Evolutionary conservation across 2,329 filamentous ascomycete genomes (phyloP), one percentile per base, ranked within the genome.

Genomic region (Helicocarpus griseus): DNA sequence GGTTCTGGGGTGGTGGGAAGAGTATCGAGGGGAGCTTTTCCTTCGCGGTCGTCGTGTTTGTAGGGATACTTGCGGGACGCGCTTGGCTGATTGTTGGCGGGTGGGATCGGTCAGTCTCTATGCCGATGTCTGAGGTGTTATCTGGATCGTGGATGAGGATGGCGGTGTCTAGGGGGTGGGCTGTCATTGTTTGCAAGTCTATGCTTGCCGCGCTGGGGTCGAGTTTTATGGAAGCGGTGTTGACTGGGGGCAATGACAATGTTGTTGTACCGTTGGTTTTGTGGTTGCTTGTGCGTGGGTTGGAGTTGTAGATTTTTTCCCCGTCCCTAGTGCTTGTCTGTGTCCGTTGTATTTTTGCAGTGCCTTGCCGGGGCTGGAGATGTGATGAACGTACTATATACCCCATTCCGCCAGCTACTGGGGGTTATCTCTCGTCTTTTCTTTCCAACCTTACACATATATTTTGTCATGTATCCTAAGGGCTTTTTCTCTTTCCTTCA

Each of bases 171-270:
- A 29, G n/a, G 24, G 41, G 44, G 60, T 69, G 66, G 68, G 35
- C 53, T 1, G 60, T 65, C 28, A 67, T 72, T 13, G 50, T 71
- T 24, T 60, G 58, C 17, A 93, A 91, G 63, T 82, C 85, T 9
- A 73, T 76, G 4, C 63, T 87, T 45, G 94, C 89, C 57, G 89
- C 87, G 5, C 77, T 78, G 39, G 80, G 89, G 53, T 88, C 90
- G 26, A 96, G 90, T 68, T 76, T 96, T 59, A 95, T 93, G 49
- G 93, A 98, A 73, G 90, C 93, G 24, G 91, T 96, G 44, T 73
- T 98, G 57, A 97, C 93, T 13, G 93, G 93, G 2, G 93, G 91
- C 28, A 98, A 98, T 69, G 93, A 98, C 75, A 98, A 98, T 74
- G 93, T 98, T 17, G 85, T 97, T 57, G 91, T 97, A 57, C 93